These are phyloP conservation scores for Eucalyptus victrix DNA, from an alignment of 345 rosid genomes.

Conservation along the genomic window DNA sequence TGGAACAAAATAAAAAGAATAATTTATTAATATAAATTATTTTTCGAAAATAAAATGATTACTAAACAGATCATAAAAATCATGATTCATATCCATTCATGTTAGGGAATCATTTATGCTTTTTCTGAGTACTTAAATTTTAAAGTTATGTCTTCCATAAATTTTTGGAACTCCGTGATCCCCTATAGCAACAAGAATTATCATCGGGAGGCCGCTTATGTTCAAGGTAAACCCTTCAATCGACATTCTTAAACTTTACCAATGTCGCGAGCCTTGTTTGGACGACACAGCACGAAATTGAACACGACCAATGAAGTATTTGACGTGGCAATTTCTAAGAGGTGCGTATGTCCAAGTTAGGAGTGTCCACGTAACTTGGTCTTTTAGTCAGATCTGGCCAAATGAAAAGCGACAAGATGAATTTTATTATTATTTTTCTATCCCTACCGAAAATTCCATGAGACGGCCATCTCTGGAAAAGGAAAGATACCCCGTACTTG, in stretches of 20 bases:
- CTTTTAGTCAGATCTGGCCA: neutral
- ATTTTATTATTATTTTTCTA: too few relatives aligned
- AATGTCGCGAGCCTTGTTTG: neutral
- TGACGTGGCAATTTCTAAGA: neutral
- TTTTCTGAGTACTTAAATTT: fast-evolving
- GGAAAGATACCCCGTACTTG: neutral
- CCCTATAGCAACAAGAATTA: too few relatives aligned
- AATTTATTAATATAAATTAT: fast-evolving
- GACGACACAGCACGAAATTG: neutral
- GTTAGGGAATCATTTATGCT: neutral
- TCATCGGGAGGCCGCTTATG: neutral
- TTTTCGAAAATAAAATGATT: fast-evolving
- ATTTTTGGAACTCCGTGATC: neutral
- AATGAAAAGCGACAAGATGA: neutral
- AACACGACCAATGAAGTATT: fast-evolving
- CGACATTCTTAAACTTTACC: neutral
- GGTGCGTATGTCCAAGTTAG: neutral
- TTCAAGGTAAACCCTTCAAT: neutral
- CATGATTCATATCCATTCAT: fast-evolving
- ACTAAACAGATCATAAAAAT: too few relatives aligned
- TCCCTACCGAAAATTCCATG: neutral
- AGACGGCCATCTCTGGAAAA: neutral
- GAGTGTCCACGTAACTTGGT: neutral
- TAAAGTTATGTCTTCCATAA: fast-evolving
- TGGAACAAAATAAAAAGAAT: too few relatives aligned